Conservation (phyloP, 2,329 filamentous ascomycete genomes). For the Phialocephala sp. region DNA sequence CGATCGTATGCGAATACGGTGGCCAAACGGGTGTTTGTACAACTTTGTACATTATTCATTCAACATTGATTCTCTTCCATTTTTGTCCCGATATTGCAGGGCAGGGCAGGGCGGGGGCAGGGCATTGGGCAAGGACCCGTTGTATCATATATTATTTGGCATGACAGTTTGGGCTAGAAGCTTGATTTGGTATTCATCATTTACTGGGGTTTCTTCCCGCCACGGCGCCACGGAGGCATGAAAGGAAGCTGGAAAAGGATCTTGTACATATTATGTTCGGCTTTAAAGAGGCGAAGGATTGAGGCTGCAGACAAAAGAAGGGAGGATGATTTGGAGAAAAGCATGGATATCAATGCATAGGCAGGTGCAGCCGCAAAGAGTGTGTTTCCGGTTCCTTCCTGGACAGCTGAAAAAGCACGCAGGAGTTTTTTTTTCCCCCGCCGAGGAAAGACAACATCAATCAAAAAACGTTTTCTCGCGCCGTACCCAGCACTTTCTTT, state of each 20-base stretch:
- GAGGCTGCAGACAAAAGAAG: background rate
- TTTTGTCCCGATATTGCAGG: background rate
- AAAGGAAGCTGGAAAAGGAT: constrained; percentile 5
- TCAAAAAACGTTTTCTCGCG: constrained; percentile 8
- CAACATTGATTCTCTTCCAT: background rate
- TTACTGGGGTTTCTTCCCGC: background rate
- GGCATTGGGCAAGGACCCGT: constrained; percentile 8
- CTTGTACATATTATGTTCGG: constrained; percentile 8
- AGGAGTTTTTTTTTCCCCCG: background rate
- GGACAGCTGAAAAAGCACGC: constrained; percentile 5
- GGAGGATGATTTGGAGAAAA: background rate
- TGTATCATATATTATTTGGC: constrained; percentile 14
- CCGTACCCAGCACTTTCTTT: background rate
- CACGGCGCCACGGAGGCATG: background rate
- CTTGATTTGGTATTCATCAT: background rate
- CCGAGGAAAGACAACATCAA: constrained; percentile 5
- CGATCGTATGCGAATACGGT: background rate
- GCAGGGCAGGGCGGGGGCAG: background rate
- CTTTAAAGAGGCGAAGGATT: constrained; percentile 2
- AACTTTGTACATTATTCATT: constrained; percentile 1
- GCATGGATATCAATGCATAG: background rate
- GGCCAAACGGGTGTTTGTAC: background rate
- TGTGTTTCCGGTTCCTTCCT: background rate
- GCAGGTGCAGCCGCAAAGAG: constrained; percentile 7
- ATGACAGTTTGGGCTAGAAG: constrained; percentile 4